A percentile compares a stretch with the other conserved stretches of the same genome.
phyloP scores from a whole-genome alignment of 352 stramenopile species.

The Blastocystis sp. region DNA sequence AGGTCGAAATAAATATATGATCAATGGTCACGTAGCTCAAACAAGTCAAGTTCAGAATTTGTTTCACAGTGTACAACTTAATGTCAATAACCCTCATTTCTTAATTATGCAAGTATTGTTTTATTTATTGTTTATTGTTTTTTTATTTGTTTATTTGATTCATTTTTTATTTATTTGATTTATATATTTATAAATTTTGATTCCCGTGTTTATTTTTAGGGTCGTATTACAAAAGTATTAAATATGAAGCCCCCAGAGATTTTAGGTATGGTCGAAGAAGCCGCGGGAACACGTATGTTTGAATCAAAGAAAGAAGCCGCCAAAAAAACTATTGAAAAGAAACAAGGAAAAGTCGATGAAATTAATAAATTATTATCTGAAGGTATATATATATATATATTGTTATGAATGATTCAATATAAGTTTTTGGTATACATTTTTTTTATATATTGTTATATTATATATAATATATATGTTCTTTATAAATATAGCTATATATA shows the following conservation, averaged over 20 bases:
- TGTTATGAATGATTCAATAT: too few relatives aligned
- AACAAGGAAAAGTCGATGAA: constrained; percentile 94
- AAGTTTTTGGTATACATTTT: too few relatives aligned
- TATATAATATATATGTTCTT: too few relatives aligned
- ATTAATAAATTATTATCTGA: constrained; percentile 76
- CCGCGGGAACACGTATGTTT: constrained; percentile 95
- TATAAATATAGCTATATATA: too few relatives aligned
- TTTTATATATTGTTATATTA: too few relatives aligned
- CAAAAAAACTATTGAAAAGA: constrained; percentile 96
- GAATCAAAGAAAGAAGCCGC: constrained; percentile 92
- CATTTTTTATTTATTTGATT: neutral
- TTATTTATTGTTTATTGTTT: neutral
- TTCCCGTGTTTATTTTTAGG: constrained; percentile 38
- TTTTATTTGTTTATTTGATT: constrained; percentile 1
- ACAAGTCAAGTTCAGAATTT: constrained; percentile 93
- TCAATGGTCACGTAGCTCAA: constrained; percentile 88
- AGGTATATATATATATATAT: neutral
- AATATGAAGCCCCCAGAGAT: constrained; percentile 99
- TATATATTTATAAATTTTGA: neutral
- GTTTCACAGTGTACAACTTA: constrained; percentile 98
- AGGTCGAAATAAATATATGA: constrained; percentile 96
- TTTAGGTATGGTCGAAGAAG: constrained; percentile 97
- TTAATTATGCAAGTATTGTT: constrained; percentile 85
- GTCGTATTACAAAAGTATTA: constrained; percentile 89
- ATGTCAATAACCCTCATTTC: constrained; percentile 99